Evolutionary conservation across 768 basidiomycete genomes (phyloP).

Genomic region (Leccinum fibrillosum): DNA sequence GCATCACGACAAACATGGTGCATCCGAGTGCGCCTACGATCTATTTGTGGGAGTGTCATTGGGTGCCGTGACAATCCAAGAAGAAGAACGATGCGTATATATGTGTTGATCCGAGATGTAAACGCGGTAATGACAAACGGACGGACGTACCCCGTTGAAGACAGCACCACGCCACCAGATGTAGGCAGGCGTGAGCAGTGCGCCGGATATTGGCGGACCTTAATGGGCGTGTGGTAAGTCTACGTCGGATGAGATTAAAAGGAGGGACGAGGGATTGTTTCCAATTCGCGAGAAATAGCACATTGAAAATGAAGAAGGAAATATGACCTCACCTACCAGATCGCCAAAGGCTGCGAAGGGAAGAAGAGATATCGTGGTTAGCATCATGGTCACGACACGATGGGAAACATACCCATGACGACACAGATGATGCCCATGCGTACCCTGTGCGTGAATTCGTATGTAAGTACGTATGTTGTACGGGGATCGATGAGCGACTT

Average conservation of each 20-base stretch:
- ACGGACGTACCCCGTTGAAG: conserved; percentile 43
- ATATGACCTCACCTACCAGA: conserved; percentile 15
- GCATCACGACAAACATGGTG: conserved; percentile 27
- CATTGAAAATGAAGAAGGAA: background rate
- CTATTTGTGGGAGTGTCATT: conserved; percentile 9
- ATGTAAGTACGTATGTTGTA: no score
- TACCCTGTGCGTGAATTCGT: conserved; percentile 25
- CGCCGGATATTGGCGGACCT: conserved; percentile 58
- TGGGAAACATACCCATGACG: conserved; percentile 36
- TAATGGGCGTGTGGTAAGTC: background rate
- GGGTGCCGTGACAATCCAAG: background rate
- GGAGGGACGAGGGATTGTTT: background rate
- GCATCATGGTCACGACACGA: background rate
- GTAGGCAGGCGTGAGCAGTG: conserved; percentile 47
- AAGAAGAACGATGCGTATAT: background rate
- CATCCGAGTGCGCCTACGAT: conserved; percentile 24
- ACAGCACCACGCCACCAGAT: conserved; percentile 59
- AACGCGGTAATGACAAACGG: background rate
- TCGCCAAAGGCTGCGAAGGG: conserved; percentile 21
- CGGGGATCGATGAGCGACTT: conserved; percentile 2
- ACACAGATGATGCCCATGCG: conserved; percentile 51
- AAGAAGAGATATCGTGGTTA: background rate
- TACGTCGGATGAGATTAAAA: background rate
- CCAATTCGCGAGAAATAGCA: background rate
- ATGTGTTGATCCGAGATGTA: background rate